Base-by-base conservation (phyloP, 2,329 filamentous ascomycete genomes). In the Dactylellina drechsleri region DNA sequence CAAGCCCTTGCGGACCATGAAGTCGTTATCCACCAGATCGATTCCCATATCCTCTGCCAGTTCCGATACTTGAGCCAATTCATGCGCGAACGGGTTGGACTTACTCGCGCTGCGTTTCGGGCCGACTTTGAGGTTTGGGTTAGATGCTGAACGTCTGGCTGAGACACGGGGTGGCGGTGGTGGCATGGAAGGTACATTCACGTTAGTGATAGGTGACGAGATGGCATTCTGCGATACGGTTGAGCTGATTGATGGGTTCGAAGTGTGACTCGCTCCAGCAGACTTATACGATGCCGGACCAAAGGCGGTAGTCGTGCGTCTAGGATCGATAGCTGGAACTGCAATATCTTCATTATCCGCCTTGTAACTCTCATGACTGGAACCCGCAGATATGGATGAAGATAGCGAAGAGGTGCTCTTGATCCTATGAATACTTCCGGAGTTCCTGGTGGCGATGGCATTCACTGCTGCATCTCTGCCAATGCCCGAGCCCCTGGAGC, bases 31-130 rank as follows among this genome's bases (percentile, higher is more conserved):
- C n/a, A 86, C 85, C 73, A 87, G 81, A 76, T 85, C 81, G 16
- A 78, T 83, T 43, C 88, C 85, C 68, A 77, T 77, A 82, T 97
- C 93, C 83, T 98, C 95, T 0, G 91, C 94, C 15, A 97, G 87
- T 82, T 98, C 95, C 62, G 93, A 92, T 23, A 98, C 92, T 82
- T 98, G 91, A 67, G 92, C 92, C 62, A 98, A 85, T 82, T 99
- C 95, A 59, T 90, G 89, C 62, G 92, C 92, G 79, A 98, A 98
- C 0, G 94, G 94, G 81, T 95, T 88, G 28, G 84, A 82, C 8
- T 80, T 80, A 68, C 80, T 57, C 81, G 79, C 78, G 16, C 78
- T 76, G 59, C 61, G 70, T 78, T 78, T 74, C 71, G 71, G 79
- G 77, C 80, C 73, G 59, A 80, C 58, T 77, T 82, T 68, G 77